Evolutionary conservation across 257 asterid species (phyloP).

Genomic region (Dorcoceras hygrometricum): DNA sequence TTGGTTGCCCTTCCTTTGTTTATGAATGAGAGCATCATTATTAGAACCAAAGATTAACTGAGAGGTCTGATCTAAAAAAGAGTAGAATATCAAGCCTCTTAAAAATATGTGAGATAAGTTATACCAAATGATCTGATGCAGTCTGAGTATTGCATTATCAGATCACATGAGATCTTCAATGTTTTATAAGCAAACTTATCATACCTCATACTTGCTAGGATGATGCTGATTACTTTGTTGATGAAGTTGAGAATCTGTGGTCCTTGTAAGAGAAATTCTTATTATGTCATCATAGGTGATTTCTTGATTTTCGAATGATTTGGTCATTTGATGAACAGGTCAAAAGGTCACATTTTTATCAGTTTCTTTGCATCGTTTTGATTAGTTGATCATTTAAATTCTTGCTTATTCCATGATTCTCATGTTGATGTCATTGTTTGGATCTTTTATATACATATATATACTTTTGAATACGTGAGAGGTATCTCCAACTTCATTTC

Average conservation of each 20-base stretch:
- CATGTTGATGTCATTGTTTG: not conserved
- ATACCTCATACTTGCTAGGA: not conserved
- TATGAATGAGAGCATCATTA: not conserved
- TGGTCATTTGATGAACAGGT: not conserved
- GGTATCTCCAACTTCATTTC: not conserved
- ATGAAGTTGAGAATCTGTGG: not conserved
- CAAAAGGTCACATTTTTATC: no score
- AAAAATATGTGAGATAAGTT: not conserved
- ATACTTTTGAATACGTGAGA: not conserved
- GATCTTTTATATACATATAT: not conserved
- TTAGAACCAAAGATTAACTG: not conserved
- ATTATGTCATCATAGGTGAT: not conserved
- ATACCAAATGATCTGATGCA: not conserved
- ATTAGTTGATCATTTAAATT: no score
- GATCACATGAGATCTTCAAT: not conserved
- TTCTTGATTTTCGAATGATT: not conserved
- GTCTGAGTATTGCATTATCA: not conserved
- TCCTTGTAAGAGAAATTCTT: not conserved
- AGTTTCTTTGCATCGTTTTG: no score
- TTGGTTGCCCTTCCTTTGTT: not conserved
- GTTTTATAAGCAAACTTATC: not conserved
- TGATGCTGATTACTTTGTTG: not conserved
- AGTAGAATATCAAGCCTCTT: not conserved
- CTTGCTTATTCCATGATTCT: not conserved
- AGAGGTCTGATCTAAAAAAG: not conserved